Conservation (phyloP, 345 rosid genomes). For the Erysimum cheiranthoides region DNA sequence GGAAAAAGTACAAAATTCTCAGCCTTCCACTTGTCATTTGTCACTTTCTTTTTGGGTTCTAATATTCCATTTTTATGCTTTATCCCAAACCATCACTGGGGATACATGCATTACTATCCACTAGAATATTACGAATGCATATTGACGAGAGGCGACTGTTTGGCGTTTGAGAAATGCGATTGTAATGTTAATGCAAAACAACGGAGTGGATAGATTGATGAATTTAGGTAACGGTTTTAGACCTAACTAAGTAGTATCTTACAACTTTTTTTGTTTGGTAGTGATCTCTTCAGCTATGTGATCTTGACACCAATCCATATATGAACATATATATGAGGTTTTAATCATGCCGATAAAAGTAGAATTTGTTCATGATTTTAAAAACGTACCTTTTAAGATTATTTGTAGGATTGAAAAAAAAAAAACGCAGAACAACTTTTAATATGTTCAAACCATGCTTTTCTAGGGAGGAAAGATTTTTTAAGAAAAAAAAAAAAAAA, state of each 20-base stretch:
- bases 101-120: constrained; percentile 25
- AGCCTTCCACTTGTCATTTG: constrained; percentile 35
- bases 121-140: constrained; percentile 20
- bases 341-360: neutral
- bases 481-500: no score
- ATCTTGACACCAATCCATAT: neutral
- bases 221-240: neutral
- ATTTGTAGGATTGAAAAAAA: neutral
- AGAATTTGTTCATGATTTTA: neutral
- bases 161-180: constrained; percentile 1
- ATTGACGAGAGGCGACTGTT: neutral
- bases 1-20: neutral
- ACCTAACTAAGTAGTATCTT: constrained; percentile 10
- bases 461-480: no score
- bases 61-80: constrained; percentile 31
- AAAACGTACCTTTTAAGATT: no score
- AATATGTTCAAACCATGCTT: neutral
- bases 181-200: neutral
- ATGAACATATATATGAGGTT: neutral
- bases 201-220: constrained; percentile 5
- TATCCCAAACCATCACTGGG: constrained; percentile 19
- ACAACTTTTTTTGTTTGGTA: constrained; percentile 12
- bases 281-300: neutral
- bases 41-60: constrained; percentile 27
- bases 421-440: neutral